phyloP scores from a whole-genome alignment of 768 basidiomycete genomes.

The Cystobasidium ongulense region DNA sequence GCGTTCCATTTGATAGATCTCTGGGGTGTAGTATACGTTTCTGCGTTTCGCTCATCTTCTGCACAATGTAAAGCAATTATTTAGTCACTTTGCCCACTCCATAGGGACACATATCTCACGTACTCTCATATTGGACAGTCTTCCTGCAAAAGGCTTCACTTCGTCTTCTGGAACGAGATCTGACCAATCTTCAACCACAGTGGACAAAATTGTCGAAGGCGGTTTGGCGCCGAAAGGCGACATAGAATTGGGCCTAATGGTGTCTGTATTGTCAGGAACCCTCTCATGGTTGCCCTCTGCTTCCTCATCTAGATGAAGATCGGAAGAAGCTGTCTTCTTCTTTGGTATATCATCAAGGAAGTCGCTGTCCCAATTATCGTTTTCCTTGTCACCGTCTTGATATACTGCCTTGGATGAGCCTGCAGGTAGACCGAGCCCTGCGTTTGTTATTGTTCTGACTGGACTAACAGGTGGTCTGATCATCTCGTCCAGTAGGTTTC shows the following conservation, averaged over 20 bases:
- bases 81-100: no score
- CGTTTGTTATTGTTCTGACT: background rate
- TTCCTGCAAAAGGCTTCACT: constrained; percentile 60
- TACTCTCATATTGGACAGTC: constrained; percentile 78
- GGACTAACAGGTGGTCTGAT: background rate
- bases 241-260: constrained; percentile 31
- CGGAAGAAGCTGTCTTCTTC: constrained; percentile 56
- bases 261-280: constrained; percentile 31
- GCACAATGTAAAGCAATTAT: background rate
- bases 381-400: constrained; percentile 71
- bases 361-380: constrained; percentile 97
- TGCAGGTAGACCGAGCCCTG: background rate
- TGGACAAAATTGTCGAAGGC: constrained; percentile 45
- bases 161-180: constrained; percentile 76
- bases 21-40: constrained; percentile 78
- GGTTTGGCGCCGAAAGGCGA: background rate
- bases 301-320: constrained; percentile 12
- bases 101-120: no score
- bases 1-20: constrained; percentile 52
- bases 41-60: constrained; percentile 65
- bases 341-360: constrained; percentile 89
- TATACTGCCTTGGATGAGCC: constrained; percentile 41
- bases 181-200: constrained; percentile 83
- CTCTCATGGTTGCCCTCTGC: background rate
- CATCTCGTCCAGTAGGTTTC: background rate